phyloP scores from a whole-genome alignment of 2,329 filamentous ascomycete genomes.

The Ophiostoma piceae region DNA sequence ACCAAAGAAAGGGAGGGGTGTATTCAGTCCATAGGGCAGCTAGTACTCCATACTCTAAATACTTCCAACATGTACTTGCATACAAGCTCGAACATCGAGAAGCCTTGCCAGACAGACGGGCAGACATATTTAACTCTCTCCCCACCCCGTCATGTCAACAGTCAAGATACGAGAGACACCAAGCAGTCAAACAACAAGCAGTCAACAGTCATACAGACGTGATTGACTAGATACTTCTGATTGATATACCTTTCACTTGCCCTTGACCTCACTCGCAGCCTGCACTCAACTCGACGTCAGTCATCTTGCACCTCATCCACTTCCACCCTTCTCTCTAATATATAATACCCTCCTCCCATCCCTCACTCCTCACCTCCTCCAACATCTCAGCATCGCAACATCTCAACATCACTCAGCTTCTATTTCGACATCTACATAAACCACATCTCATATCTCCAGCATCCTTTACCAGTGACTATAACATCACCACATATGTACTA shows the following conservation, averaged over 20 bases:
- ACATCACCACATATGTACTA: neutral
- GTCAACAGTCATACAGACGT: neutral
- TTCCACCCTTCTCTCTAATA: neutral
- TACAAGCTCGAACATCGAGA: neutral
- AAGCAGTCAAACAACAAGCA: neutral
- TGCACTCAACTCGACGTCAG: neutral
- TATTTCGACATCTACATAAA: neutral
- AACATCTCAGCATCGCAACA: neutral
- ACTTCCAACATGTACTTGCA: neutral
- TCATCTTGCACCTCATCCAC: neutral
- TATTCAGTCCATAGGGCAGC: neutral
- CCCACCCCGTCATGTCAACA: constrained; percentile 4
- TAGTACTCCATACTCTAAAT: constrained; percentile 4
- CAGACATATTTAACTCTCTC: constrained; percentile 10
- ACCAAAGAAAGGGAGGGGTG: neutral
- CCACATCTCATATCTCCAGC: neutral
- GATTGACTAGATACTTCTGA: too few relatives aligned
- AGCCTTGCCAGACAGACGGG: neutral
- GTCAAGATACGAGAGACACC: neutral
- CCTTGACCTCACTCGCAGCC: neutral
- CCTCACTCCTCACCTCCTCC: neutral
- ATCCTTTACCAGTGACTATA: neutral
- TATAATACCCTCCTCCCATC: constrained; percentile 6
- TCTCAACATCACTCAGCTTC: neutral
- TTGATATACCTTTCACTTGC: neutral